Base-by-base conservation (phyloP, 2,329 filamentous ascomycete species). In the Endothia cerciana region DNA sequence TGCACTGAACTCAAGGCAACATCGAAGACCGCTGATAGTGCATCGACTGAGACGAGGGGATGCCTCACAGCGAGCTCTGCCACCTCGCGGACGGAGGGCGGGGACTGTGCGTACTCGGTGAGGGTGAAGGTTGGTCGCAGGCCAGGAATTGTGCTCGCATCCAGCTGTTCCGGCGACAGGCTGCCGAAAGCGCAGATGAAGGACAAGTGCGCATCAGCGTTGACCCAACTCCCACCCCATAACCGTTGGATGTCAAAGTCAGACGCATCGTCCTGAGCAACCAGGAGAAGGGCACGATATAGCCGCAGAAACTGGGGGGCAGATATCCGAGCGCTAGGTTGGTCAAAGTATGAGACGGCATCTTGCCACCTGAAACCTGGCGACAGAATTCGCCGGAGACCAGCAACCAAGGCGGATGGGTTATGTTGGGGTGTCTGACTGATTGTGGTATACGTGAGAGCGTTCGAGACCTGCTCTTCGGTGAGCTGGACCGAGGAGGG, bases 141-240 rank as follows among this genome's bases (percentile, higher is more conserved):
- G 41, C 90, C 88, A 0, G 93, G 94, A 66, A 98, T 95, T 43
- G 91, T 91, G 15, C 89, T 91, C 3, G 92, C 91, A 75, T 98
- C 93, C 33, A 97, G 84, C 72, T 94, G 87, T 36, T 92, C 87
- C 0, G 90, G 85, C 15, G 86, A 87, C 65, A 94, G 85, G 4
- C 91, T 91, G 28, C 94, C 84, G 75, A 94, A 97, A 22, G 93
- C 93, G 69, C 91, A 90, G 63, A 98, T 87, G 75, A 98, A 97
- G n/a, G 94, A 96, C 43, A 99, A 81, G 70, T 98, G 94, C 0
- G 95, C 92, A 69, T 97, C 89, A 17, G 91, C 87, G 71, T 96
- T 87, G 69, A 90, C 88, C 94, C 96, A 99, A 68, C 87, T 82
- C 73, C 94, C 94, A 66, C 94, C 94, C 94, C 95, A 98, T 28